Evolutionary conservation across 768 basidiomycete genomes (phyloP).

Genomic region (Hemileccinum rubropunctum): DNA sequence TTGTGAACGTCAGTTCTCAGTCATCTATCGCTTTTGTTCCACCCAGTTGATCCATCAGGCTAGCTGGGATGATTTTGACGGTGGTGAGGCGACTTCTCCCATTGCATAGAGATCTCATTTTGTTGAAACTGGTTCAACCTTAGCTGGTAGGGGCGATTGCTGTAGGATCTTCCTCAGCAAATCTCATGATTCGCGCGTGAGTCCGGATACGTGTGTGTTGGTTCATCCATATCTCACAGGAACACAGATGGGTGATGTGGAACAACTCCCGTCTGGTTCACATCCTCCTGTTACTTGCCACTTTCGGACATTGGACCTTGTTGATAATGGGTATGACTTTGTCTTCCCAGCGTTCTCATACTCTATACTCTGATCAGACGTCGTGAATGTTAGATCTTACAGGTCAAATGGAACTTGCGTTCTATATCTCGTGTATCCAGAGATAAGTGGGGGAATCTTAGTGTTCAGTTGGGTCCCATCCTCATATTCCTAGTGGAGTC

Average conservation of each 20-base stretch:
- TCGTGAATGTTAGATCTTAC: background rate
- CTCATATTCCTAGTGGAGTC: background rate
- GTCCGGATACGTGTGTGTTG: background rate
- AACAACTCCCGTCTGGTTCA: conserved; percentile 3
- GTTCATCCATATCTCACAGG: background rate
- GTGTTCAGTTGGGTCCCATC: conserved; percentile 16
- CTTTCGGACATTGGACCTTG: conserved; percentile 12
- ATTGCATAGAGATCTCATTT: background rate
- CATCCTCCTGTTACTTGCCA: background rate
- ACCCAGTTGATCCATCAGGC: background rate
- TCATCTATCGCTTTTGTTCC: background rate
- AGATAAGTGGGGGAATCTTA: conserved; percentile 3
- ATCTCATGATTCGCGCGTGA: conserved; percentile 19
- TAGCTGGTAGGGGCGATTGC: conserved; percentile 5
- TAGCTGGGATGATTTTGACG: background rate
- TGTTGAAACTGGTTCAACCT: background rate
- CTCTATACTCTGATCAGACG: conserved; percentile 2
- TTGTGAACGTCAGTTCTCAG: conserved; percentile 8
- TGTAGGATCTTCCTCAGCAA: conserved; percentile 13
- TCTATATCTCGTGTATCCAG: background rate
- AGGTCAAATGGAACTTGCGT: conserved; percentile 1
- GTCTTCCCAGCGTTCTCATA: background rate
- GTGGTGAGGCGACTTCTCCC: conserved; percentile 1
- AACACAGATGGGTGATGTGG: conserved; percentile 17
- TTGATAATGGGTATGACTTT: conserved; percentile 4